A percentile compares a stretch with the other conserved stretches of the same genome.
Evolutionary conservation across 2,329 filamentous ascomycete genomes (phyloP).

Genomic region (Lasiodiplodia gonubiensis): DNA sequence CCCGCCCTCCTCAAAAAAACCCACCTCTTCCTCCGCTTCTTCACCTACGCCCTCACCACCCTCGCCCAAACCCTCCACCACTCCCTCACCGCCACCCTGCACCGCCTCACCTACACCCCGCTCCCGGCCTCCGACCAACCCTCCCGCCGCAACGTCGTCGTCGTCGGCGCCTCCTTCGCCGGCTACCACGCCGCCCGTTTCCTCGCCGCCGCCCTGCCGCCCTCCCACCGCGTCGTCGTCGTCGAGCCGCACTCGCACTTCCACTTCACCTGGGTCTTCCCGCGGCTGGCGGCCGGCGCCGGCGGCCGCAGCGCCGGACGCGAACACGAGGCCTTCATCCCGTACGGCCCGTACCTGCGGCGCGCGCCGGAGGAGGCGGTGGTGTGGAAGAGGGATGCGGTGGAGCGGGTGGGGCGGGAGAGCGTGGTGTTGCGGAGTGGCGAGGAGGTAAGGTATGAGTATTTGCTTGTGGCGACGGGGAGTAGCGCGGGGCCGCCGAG

Average conservation of each 20-base stretch:
- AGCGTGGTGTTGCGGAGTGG: constrained; percentile 27
- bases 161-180: constrained; percentile 65
- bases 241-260: constrained; percentile 67
- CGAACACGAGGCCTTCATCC: constrained; percentile 66
- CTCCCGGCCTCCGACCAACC: not conserved
- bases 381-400: constrained; percentile 53
- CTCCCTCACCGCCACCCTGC: constrained; percentile 4
- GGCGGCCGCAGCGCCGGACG: constrained; percentile 46
- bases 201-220: constrained; percentile 58
- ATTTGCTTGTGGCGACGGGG: not conserved
- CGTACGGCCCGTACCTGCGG: constrained; percentile 56
- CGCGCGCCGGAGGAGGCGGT: constrained; percentile 44
- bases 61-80: constrained; percentile 29
- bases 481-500: not conserved
- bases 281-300: constrained; percentile 62
- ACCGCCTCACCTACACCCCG: constrained; percentile 25
- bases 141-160: constrained; percentile 55
- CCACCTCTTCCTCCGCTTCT: not conserved
- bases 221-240: constrained; percentile 60
- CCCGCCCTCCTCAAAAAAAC: not conserved
- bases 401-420: constrained; percentile 51
- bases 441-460: not conserved
- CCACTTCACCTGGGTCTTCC: constrained; percentile 66
- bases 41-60: constrained; percentile 27
- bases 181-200: constrained; percentile 58